A percentile compares a stretch with the other conserved stretches of the same genome.
Conservation (phyloP, 2,329 filamentous ascomycete genomes). For the Aspergillus puulaauensis region DNA sequence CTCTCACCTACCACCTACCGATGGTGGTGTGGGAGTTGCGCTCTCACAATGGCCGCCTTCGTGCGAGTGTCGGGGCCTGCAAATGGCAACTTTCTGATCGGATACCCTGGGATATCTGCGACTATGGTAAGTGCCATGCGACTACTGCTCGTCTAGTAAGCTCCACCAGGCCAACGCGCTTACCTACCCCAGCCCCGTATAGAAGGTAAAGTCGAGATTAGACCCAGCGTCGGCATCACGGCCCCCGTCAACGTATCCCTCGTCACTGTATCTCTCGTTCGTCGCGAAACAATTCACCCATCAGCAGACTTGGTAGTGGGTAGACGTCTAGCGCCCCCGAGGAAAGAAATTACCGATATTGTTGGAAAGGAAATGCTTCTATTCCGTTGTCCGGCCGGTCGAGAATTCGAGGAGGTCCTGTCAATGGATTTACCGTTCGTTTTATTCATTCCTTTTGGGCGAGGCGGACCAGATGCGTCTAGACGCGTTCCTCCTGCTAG, state of each 20-base stretch:
- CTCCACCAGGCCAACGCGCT: neutral
- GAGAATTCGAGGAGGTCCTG: constrained; percentile 83
- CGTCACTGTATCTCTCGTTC: constrained; percentile 89
- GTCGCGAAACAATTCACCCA: constrained; percentile 93
- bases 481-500: constrained; percentile 89
- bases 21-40: constrained; percentile 41
- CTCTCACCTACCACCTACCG: constrained; percentile 31
- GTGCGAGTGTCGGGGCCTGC: constrained; percentile 96
- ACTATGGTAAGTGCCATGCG: constrained; percentile 72
- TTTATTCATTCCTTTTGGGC: constrained; percentile 92
- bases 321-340: constrained; percentile 83
- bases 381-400: constrained; percentile 80
- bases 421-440: constrained; percentile 98
- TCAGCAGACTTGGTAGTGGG: constrained; percentile 92
- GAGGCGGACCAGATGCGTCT: constrained; percentile 85
- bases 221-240: constrained; percentile 79
- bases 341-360: constrained; percentile 86
- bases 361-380: constrained; percentile 95
- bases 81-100: constrained; percentile 94
- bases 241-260: constrained; percentile 88
- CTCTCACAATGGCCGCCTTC: constrained; percentile 66
- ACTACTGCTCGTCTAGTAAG: constrained; percentile 31
- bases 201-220: constrained; percentile 96
- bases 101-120: constrained; percentile 96
- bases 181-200: constrained; percentile 71